These are phyloP conservation scores for Dactylellina leptospora DNA, from an alignment of 2,329 filamentous ascomycete species.

Conservation along the genomic window DNA sequence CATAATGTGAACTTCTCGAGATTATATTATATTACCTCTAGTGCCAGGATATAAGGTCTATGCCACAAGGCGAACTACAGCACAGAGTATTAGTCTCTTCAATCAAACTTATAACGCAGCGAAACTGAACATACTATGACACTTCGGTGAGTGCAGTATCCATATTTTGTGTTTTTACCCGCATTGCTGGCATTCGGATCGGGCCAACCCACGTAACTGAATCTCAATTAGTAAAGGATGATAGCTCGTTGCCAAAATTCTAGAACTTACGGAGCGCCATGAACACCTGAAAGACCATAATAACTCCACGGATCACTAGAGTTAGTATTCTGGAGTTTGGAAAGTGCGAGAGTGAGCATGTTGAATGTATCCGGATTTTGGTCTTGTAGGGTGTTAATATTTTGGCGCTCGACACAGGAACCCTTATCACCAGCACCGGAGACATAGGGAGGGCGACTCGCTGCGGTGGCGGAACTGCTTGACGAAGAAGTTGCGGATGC, in stretches of 20 bases:
- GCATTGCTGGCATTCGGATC: background rate
- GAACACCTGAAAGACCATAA: slow-evolving; percentile 35
- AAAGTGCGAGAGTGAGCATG: slow-evolving; percentile 33
- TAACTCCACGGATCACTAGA: slow-evolving; percentile 10
- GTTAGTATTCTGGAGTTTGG: background rate
- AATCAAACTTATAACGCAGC: background rate
- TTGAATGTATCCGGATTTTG: slow-evolving; percentile 22
- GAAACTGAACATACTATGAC: slow-evolving; percentile 16
- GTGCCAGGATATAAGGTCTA: slow-evolving; percentile 57
- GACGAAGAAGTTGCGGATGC: background rate
- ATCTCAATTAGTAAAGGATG: background rate
- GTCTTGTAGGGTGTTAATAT: slow-evolving; percentile 8
- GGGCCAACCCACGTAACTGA: slow-evolving; percentile 36
- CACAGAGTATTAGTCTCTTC: background rate
- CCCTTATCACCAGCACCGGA: slow-evolving; percentile 23
- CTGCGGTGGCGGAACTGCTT: background rate
- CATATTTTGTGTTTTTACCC: slow-evolving; percentile 4
- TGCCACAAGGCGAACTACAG: slow-evolving; percentile 58
- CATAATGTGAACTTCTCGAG: too few relatives aligned
- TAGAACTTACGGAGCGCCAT: slow-evolving; percentile 41
- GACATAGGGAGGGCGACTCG: background rate
- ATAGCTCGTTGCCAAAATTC: background rate
- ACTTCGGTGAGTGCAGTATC: slow-evolving; percentile 39
- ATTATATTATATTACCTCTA: slow-evolving; percentile 55
- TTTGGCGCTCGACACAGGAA: slow-evolving; percentile 7